phyloP scores from a whole-genome alignment of 306 rosid species.

The Castanea sativa region DNA sequence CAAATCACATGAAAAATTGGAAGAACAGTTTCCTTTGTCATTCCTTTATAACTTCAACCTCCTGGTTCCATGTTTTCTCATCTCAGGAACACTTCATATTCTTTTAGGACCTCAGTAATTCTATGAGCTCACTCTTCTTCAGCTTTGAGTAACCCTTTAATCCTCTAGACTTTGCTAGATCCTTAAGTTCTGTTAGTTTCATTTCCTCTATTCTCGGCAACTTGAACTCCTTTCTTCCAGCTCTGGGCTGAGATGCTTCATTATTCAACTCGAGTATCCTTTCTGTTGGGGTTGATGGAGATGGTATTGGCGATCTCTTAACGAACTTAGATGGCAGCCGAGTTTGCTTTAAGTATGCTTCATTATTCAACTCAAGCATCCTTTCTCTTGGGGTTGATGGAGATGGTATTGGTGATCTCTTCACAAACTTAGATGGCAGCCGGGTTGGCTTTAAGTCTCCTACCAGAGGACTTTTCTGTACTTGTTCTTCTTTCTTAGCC shows the following conservation, averaged over 20 bases:
- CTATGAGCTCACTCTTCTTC: constrained; percentile 50
- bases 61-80: neutral
- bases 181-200: constrained; percentile 56
- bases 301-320: constrained; percentile 59
- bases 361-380: constrained; percentile 3
- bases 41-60: neutral
- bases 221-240: constrained; percentile 20
- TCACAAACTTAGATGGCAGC: constrained; percentile 49
- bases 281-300: constrained; percentile 20
- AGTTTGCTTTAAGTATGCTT: neutral
- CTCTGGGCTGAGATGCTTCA: constrained; percentile 5
- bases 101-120: constrained; percentile 23
- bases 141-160: constrained; percentile 60
- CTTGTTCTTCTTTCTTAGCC: constrained; percentile 12
- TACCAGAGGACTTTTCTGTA: constrained; percentile 3
- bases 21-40: neutral
- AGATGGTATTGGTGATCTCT: constrained; percentile 59
- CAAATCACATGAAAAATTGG: neutral
- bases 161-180: constrained; percentile 57
- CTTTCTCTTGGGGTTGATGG: constrained; percentile 16
- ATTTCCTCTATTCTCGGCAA: constrained; percentile 32
- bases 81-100: neutral
- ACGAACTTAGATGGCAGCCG: constrained; percentile 45
- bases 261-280: neutral
- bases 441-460: constrained; percentile 30